Percentiles rank a stretch among this genome's conserved stretches.
Evolutionary conservation across 2,329 filamentous ascomycete genomes (phyloP).

Genomic region (Fusarium solani-melongenae): DNA sequence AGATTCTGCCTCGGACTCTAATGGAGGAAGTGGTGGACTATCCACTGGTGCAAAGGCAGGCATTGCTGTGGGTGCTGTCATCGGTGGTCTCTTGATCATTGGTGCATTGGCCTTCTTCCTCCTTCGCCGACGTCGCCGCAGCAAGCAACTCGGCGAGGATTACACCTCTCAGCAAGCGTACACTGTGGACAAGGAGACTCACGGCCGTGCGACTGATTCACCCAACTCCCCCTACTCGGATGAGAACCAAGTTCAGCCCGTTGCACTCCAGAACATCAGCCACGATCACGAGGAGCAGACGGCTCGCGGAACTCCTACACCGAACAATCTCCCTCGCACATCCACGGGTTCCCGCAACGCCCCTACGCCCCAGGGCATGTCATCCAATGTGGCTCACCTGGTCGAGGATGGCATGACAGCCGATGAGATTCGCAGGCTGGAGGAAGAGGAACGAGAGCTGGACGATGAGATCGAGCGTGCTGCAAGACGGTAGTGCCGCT

Average conservation of each 20-base stretch:
- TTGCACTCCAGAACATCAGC: conserved; percentile 29
- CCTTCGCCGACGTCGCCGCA: conserved; percentile 53
- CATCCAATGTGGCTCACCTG: conserved; percentile 60
- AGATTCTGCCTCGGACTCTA: background rate
- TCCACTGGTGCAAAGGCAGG: conserved; percentile 58
- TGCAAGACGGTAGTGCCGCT: conserved; percentile 41
- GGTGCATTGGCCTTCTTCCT: conserved; percentile 56
- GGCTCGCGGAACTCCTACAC: conserved; percentile 13
- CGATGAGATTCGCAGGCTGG: conserved; percentile 65
- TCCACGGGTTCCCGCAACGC: conserved; percentile 35
- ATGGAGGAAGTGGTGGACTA: conserved; percentile 44
- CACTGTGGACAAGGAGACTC: conserved; percentile 59
- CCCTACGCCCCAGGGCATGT: conserved; percentile 46
- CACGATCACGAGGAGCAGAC: conserved; percentile 1
- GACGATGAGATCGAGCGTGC: conserved; percentile 66
- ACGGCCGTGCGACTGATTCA: conserved; percentile 50
- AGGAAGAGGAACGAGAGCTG: conserved; percentile 68
- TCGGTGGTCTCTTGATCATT: conserved; percentile 54
- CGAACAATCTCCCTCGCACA: conserved; percentile 20
- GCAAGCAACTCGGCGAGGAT: conserved; percentile 33
- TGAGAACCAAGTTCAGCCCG: conserved; percentile 46
- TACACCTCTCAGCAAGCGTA: conserved; percentile 49
- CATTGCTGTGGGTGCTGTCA: conserved; percentile 56
- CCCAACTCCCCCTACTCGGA: conserved; percentile 59
- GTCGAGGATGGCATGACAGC: conserved; percentile 71